Evolutionary conservation across 139 green algal genomes (phyloP).

Genomic region (Ettlia oleoabundans): DNA sequence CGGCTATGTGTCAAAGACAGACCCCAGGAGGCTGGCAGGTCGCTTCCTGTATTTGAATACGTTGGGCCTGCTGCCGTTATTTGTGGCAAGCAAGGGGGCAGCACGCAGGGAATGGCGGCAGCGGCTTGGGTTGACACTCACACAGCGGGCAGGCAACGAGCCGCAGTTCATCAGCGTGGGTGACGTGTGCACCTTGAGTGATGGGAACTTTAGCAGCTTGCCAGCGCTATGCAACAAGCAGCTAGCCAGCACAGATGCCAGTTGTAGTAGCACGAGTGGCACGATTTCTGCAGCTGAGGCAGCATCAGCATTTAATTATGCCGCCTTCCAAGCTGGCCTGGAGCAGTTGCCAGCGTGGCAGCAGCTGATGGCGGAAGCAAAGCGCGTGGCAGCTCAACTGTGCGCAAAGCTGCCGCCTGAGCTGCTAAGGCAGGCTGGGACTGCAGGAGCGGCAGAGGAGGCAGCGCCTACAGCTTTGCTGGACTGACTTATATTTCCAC

Average conservation of each 20-base stretch:
- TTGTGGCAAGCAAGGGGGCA: background rate
- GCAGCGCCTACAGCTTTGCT: background rate
- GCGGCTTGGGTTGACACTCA: background rate
- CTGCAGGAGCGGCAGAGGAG: background rate
- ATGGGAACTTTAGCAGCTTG: background rate
- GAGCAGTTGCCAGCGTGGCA: background rate
- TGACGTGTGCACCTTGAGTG: background rate
- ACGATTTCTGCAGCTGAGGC: background rate
- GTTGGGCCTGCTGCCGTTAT: background rate
- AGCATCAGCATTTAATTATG: background rate
- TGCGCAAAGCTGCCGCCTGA: background rate
- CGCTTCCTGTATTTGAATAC: conserved; percentile 13
- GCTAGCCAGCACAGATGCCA: no score
- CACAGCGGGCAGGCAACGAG: background rate
- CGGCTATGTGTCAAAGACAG: no score
- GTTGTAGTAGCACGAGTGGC: background rate
- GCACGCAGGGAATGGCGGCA: background rate
- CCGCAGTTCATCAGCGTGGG: background rate
- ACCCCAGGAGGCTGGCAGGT: no score
- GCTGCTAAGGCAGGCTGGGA: background rate
- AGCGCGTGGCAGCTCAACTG: background rate
- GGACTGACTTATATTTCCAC: background rate
- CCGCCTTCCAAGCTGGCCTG: background rate
- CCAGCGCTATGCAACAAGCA: background rate
- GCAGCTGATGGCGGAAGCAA: background rate